Conservation (phyloP, 352 stramenopile genomes). For the Phytophthora pseudosyringae region DNA sequence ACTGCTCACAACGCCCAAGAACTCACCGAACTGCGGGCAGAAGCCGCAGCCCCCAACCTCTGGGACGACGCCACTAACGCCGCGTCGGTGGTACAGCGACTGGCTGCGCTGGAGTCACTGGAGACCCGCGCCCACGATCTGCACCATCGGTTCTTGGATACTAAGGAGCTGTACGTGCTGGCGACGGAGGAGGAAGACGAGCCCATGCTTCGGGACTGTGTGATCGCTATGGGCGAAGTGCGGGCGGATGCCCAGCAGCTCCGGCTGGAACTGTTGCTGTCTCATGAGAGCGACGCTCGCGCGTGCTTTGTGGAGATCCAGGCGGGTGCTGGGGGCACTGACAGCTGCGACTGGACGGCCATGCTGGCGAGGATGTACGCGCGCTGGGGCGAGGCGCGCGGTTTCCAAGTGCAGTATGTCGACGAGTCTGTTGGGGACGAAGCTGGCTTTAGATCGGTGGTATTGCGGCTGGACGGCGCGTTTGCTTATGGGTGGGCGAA, state of each 20-base stretch:
- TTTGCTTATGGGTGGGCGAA: slow-evolving; percentile 94
- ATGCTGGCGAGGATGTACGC: slow-evolving; percentile 97
- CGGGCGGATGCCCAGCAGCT: slow-evolving; percentile 55
- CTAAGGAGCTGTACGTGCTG: slow-evolving; percentile 64
- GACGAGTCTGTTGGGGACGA: slow-evolving; percentile 85
- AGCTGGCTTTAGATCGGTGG: slow-evolving; percentile 74
- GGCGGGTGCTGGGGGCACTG: slow-evolving; percentile 90
- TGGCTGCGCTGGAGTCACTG: slow-evolving; percentile 61
- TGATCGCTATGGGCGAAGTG: slow-evolving; percentile 45
- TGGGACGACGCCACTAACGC: slow-evolving; percentile 72
- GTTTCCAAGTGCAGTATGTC: slow-evolving; percentile 82
- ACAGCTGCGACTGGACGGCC: slow-evolving; percentile 96
- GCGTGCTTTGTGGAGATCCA: slow-evolving; percentile 86
- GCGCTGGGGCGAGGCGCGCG: slow-evolving; percentile 56
- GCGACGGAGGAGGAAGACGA: slow-evolving; percentile 70
- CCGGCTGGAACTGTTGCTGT: slow-evolving; percentile 67
- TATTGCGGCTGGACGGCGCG: slow-evolving; percentile 60
- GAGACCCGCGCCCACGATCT: slow-evolving; percentile 47
- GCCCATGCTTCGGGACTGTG: slow-evolving; percentile 56
- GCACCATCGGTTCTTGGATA: slow-evolving; percentile 59
- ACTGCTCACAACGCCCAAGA: slow-evolving; percentile 44
- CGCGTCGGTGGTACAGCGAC: slow-evolving; percentile 61
- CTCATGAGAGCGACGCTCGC: slow-evolving; percentile 55
- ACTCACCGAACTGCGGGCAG: slow-evolving; percentile 47
- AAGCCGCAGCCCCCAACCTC: slow-evolving; percentile 53